These are phyloP conservation scores for Apostasia shenzhenica DNA, from an alignment of 106 monocot species.

Conservation along the genomic window DNA sequence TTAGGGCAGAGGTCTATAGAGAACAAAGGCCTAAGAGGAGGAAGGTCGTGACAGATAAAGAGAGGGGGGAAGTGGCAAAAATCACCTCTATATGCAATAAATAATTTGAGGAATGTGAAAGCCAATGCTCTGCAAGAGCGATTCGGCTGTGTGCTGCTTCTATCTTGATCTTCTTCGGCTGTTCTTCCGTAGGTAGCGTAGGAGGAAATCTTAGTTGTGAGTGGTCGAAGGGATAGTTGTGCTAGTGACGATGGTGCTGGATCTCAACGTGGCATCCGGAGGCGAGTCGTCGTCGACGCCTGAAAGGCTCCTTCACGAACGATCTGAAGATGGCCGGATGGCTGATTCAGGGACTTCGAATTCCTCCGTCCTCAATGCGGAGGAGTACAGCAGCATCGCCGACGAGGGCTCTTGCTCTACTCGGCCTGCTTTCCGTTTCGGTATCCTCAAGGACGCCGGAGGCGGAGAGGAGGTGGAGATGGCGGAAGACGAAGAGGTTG, in stretches of 20 bases:
- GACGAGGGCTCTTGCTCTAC: conserved; percentile 49
- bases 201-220: not conserved
- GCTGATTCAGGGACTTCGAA: conserved; percentile 59
- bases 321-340: conserved; percentile 1
- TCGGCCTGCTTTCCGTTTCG: conserved; percentile 35
- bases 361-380: conserved; percentile 76
- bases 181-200: conserved; percentile 16
- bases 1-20: not conserved
- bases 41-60: not conserved
- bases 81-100: not conserved
- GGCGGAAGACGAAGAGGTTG: conserved; percentile 6
- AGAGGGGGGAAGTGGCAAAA: not conserved
- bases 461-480: conserved; percentile 18
- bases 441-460: conserved; percentile 31
- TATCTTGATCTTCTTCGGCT: conserved; percentile 35
- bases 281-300: conserved; percentile 12
- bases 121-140: conserved; percentile 37
- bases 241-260: conserved; percentile 9
- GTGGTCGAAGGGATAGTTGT: no score
- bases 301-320: conserved; percentile 1
- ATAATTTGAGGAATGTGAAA: conserved; percentile 1
- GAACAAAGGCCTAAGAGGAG: not conserved
- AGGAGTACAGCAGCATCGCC: conserved; percentile 24
- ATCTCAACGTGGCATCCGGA: conserved; percentile 14
- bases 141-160: conserved; percentile 33